These are phyloP conservation scores for Apium graveolens DNA, from an alignment of 129 eudicot genomes.

Conservation along the genomic window DNA sequence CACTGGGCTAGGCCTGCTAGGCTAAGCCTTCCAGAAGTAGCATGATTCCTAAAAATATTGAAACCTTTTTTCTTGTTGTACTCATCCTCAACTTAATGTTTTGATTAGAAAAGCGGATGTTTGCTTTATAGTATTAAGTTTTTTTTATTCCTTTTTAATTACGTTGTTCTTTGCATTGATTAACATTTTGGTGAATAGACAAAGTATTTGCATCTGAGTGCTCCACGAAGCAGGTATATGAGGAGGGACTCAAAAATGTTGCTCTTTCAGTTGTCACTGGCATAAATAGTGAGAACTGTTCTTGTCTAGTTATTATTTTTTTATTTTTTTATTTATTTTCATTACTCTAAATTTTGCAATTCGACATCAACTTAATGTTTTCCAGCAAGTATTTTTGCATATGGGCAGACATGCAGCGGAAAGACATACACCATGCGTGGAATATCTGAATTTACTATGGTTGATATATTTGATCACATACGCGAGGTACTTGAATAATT, in stretches of 20 bases:
- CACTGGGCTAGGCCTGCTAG: background rate
- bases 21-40: background rate
- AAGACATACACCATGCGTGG: slow-evolving; percentile 96
- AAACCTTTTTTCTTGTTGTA: background rate
- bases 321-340: background rate
- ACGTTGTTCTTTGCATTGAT: slow-evolving; percentile 11
- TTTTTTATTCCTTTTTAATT: background rate
- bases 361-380: slow-evolving; percentile 14
- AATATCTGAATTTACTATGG: slow-evolving; percentile 54
- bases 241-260: slow-evolving; percentile 67
- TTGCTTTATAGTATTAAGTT: too few species aligned
- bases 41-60: background rate
- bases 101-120: background rate
- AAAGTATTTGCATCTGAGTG: slow-evolving; percentile 52
- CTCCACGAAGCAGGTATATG: slow-evolving; percentile 65
- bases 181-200: slow-evolving; percentile 32
- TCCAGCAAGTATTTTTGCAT: slow-evolving; percentile 86
- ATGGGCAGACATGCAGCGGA: slow-evolving; percentile 98
- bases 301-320: background rate
- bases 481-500: slow-evolving; percentile 32
- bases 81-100: background rate
- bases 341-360: background rate
- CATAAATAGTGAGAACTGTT: slow-evolving; percentile 56
- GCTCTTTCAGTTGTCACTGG: slow-evolving; percentile 85
- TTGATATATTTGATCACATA: slow-evolving; percentile 60